Evolutionary conservation across 805 yeast genomes (phyloP).

Genomic region (Hanseniaspora nectarophila): DNA sequence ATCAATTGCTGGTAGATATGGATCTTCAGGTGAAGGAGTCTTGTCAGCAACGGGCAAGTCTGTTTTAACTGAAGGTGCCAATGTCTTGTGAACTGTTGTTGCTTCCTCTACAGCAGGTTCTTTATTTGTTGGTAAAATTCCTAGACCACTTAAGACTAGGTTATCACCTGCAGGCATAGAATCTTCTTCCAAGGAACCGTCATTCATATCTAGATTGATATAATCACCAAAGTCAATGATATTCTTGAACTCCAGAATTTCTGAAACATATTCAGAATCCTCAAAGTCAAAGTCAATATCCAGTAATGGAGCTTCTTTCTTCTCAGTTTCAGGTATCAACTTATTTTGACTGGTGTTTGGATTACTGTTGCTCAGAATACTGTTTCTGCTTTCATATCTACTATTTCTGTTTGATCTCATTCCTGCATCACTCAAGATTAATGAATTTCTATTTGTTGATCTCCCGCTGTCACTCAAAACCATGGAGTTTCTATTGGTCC

Average conservation of each 20-base stretch:
- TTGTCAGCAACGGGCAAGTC: background rate
- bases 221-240: constrained; percentile 38
- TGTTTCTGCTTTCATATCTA: constrained; percentile 8
- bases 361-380: constrained; percentile 6
- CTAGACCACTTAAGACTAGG: constrained; percentile 1
- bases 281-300: constrained; percentile 17
- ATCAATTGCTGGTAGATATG: constrained; percentile 1
- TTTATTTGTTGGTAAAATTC: background rate
- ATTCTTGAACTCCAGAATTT: constrained; percentile 36
- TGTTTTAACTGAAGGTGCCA: background rate
- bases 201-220: constrained; percentile 28
- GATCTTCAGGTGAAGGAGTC: background rate
- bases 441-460: constrained; percentile 13
- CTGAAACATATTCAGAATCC: constrained; percentile 30
- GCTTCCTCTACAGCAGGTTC: background rate
- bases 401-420: constrained; percentile 14
- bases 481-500: constrained; percentile 9
- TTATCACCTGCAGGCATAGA: background rate
- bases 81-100: background rate
- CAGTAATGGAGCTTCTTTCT: background rate
- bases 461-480: constrained; percentile 12
- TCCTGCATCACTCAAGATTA: constrained; percentile 10
- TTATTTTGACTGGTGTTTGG: background rate
- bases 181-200: background rate
- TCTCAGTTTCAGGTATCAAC: background rate